Base-by-base conservation (phyloP, 192 early-diverging fungal species). In the Diversispora epigaea region DNA sequence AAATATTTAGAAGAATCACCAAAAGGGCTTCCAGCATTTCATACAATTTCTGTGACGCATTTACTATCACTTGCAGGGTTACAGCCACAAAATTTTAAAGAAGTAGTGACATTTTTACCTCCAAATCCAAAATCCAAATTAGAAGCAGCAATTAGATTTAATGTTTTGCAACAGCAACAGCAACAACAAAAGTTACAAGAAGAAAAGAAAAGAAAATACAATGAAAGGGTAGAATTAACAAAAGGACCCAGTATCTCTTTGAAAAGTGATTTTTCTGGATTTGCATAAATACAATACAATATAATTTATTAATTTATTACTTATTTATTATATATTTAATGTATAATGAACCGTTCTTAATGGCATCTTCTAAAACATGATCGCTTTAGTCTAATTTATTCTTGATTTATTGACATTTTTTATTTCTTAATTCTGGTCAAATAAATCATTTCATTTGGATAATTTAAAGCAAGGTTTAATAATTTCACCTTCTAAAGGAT, bases 61-160 rank as follows among this genome's bases (percentile, higher is more conserved):
- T 22, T 86, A 15, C 55, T 88, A 39, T 49, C 77, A 6, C 32
- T 88, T 0, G 87, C 85, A 3, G 78, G 84, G 6, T 65, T 46
- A 47, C 78, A 75, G 41, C 80, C 85, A 10, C 15, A 19, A 22
- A 74, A 77, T 12, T 88, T 88, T 79, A 83, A 82, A 6, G 71
- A 82, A 14, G 80, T 78, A 2, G 41, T 88, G 6, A 46, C 61
- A 7, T 32, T 62, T 14, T 62, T 86, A 46, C 71, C 84, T 6
- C 58, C 69, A 2, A 77, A 81, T 32, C 70, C 78, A n/a, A 76
- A 86, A 22, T 76, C 78, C 2, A 81, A 86, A 75, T 71, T 88
- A 8, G 87, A 88, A 75, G 75, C 79, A 25, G 74, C 81, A 25
- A 80, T 88, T 5, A 77, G 87, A 47, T 79, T 81, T 57, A 83